These are phyloP conservation scores for Luzula sylvatica DNA, from an alignment of 176 grass and related monocot genomes.

Conservation along the genomic window DNA sequence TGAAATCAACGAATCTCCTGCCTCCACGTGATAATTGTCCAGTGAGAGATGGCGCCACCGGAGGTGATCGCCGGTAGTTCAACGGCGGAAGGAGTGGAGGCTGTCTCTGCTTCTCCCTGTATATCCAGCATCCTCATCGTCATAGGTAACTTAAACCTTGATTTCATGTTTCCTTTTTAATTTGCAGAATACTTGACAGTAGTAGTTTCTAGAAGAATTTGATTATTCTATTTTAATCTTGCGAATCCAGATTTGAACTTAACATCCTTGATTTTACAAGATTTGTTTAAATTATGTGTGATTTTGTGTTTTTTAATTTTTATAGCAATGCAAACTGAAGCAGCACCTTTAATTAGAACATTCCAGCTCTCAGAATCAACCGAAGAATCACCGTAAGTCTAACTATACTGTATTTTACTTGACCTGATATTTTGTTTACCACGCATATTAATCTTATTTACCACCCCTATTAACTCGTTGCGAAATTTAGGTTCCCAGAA, in stretches of 20 bases:
- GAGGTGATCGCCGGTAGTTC: background rate
- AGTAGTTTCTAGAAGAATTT: too few relatives aligned
- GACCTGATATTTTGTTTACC: background rate
- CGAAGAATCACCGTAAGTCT: constrained; percentile 36
- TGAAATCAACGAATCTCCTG: background rate
- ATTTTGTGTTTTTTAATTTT: too few relatives aligned
- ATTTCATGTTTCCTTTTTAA: too few relatives aligned
- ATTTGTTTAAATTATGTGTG: too few relatives aligned
- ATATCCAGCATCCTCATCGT: constrained; percentile 66
- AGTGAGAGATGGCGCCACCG: background rate
- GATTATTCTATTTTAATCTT: too few relatives aligned
- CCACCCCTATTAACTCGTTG: too few relatives aligned
- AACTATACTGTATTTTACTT: background rate
- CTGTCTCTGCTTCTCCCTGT: background rate
- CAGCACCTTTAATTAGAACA: constrained; percentile 50
- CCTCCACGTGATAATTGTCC: constrained; percentile 4
- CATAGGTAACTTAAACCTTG: constrained; percentile 43
- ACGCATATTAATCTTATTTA: background rate
- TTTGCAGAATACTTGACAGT: too few relatives aligned
- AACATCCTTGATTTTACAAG: too few relatives aligned
- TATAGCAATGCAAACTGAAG: constrained; percentile 92
- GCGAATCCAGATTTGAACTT: too few relatives aligned
- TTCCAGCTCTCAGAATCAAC: constrained; percentile 47
- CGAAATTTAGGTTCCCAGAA: constrained; percentile 67
- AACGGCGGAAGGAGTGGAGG: background rate